Evolutionary conservation across 1,284 basidiomycete species (phyloP).

Genomic region (Cutaneotrichosporon mucoides): DNA sequence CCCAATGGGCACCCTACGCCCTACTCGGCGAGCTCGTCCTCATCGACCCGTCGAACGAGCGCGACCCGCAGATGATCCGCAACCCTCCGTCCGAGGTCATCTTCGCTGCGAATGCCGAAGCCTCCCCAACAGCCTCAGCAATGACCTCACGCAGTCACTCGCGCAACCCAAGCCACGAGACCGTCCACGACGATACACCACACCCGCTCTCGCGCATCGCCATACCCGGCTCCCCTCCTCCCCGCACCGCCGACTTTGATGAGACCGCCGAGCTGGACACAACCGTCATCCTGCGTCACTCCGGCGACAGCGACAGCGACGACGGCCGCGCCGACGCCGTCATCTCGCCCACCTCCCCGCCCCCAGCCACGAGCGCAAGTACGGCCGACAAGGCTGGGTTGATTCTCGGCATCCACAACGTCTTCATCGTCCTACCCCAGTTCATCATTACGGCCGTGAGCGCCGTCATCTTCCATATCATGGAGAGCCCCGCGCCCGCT

Average conservation of each 20-base stretch:
- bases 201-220: background rate
- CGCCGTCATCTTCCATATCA: slow-evolving; percentile 51
- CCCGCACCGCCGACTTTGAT: background rate
- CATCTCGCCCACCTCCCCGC: background rate
- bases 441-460: slow-evolving; percentile 54
- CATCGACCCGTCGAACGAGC: slow-evolving; percentile 39
- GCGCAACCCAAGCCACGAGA: slow-evolving; percentile 5
- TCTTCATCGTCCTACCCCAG: slow-evolving; percentile 70
- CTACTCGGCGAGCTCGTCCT: slow-evolving; percentile 49
- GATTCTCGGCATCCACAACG: slow-evolving; percentile 85
- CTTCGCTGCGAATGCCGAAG: slow-evolving; percentile 8
- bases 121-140: background rate
- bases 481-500: too few relatives aligned
- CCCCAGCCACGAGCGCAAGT: slow-evolving; percentile 19
- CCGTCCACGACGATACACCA: background rate
- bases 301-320: slow-evolving; percentile 27
- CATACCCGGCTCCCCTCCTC: slow-evolving; percentile 1
- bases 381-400: slow-evolving; percentile 80
- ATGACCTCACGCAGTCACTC: slow-evolving; percentile 2
- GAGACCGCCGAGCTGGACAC: slow-evolving; percentile 22
- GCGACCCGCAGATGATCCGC: too few relatives aligned
- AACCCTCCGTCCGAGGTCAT: slow-evolving; percentile 6
- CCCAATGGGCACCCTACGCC: slow-evolving; percentile 43
- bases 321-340: background rate
- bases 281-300: slow-evolving; percentile 40